These are phyloP conservation scores for Adiantum capillusveneris DNA, from an alignment of 75 land plant species.

Conservation along the genomic window DNA sequence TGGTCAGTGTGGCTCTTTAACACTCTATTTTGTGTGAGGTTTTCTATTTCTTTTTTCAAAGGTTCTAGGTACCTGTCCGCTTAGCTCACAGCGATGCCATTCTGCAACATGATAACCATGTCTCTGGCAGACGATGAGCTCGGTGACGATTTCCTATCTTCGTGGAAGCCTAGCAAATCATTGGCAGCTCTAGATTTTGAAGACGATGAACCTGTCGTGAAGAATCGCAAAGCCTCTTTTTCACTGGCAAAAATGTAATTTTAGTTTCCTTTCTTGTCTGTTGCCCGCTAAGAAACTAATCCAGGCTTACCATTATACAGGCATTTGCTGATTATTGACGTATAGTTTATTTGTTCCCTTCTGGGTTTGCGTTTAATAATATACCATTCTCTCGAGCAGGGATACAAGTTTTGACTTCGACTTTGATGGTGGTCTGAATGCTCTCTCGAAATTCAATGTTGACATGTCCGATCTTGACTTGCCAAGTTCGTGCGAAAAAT, in stretches of 20 bases:
- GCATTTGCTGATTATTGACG: background rate
- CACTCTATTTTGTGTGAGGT: too few relatives aligned
- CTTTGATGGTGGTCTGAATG: slow-evolving; percentile 41
- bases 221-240: slow-evolving; percentile 3
- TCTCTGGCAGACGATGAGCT: slow-evolving; percentile 21
- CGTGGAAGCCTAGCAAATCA: slow-evolving; percentile 16
- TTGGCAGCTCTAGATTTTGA: slow-evolving; percentile 8
- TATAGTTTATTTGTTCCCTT: background rate
- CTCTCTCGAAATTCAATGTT: slow-evolving; percentile 38
- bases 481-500: slow-evolving; percentile 19
- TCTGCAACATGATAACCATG: too few relatives aligned
- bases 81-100: too few relatives aligned
- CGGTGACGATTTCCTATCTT: slow-evolving; percentile 13
- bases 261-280: background rate
- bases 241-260: slow-evolving; percentile 16
- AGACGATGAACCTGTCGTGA: background rate
- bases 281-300: too few relatives aligned
- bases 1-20: too few relatives aligned
- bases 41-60: too few relatives aligned
- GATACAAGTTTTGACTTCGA: slow-evolving; percentile 38
- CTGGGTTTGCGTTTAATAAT: too few relatives aligned
- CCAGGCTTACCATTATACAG: background rate
- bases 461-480: slow-evolving; percentile 59
- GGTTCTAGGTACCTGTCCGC: too few relatives aligned
- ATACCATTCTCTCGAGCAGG: slow-evolving; percentile 28